Conservation (phyloP, 305 asterid genomes). For the Coffea humblotiana region DNA sequence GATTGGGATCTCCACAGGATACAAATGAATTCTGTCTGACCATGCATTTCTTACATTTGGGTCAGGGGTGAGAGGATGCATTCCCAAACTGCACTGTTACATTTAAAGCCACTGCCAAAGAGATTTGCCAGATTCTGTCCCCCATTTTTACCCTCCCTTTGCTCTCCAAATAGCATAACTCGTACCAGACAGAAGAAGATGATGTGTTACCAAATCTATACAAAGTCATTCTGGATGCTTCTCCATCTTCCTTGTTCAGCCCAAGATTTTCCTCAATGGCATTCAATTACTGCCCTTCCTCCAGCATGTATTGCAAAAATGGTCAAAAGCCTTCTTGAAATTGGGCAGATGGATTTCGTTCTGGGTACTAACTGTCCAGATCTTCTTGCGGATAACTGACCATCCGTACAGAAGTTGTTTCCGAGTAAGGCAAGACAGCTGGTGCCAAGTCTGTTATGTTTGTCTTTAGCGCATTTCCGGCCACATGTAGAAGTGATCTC, state of each 20-base stretch:
- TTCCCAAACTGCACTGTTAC: constrained; percentile 59
- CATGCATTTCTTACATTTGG: constrained; percentile 33
- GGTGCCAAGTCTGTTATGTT: constrained; percentile 52
- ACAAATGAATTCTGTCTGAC: constrained; percentile 49
- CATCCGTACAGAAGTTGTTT: constrained; percentile 36
- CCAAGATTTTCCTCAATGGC: constrained; percentile 48
- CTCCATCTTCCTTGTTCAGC: constrained; percentile 46
- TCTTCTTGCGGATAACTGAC: constrained; percentile 24
- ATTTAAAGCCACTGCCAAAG: constrained; percentile 55
- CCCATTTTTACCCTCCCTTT: constrained; percentile 55
- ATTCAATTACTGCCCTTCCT: constrained; percentile 51
- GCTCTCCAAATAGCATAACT: constrained; percentile 53
- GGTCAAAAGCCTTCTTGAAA: constrained; percentile 51
- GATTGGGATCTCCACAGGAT: constrained; percentile 47
- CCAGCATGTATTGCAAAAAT: constrained; percentile 67
- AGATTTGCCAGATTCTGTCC: constrained; percentile 52
- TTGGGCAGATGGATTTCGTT: constrained; percentile 39
- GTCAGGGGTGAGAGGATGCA: constrained; percentile 39
- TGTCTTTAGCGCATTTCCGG: constrained; percentile 47
- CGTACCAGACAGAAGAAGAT: constrained; percentile 59
- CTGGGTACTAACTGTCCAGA: constrained; percentile 10
- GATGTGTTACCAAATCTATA: constrained; percentile 64
- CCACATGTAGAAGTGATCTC: constrained; percentile 41
- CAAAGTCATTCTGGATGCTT: constrained; percentile 58
- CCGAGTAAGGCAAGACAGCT: constrained; percentile 42